Base-by-base conservation (phyloP, 2,329 filamentous ascomycete species). In the Aspergillus sp. region DNA sequence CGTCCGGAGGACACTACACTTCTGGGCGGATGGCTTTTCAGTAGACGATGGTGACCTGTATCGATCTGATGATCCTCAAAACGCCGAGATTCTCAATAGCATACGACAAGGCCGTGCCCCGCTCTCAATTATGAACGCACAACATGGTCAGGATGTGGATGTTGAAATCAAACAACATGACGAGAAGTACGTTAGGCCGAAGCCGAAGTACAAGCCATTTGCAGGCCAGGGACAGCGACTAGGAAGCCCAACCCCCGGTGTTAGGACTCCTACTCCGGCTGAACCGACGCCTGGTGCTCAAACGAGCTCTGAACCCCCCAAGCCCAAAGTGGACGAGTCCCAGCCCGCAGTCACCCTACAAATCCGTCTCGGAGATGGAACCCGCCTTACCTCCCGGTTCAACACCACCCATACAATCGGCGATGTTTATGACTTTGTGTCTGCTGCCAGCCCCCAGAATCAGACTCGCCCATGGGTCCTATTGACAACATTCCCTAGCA, bases 401-500 rank as follows among this genome's bases (percentile, higher is more conserved):
- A 88, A 88, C 70, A 86, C 84, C 0, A 83, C 81, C 1, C 84
- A 87, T 67, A 88, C 85, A 0, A 80, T 88, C 57, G 85, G 85
- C 41, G 83, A 88, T 62, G 82, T 88, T 40, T 88, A 88, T 71
- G 73, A 77, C 43, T 88, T 88, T 65, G 85, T 88, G 46, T 72
- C 78, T 53, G 78, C 79, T 12, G 77, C 84, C 5, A 84, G 79
- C 47, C 70, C 83, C 0, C 71, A 73, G 14, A 82, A 79, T 60
- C 73, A 74, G 53, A 68, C 75, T 60, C 78, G 86, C 35, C 64
- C 77, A 4, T 88, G 83, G 74, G 83, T 82, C 4, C 73, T 88
- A 58, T 86, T 87, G 82, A 88, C 85, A 5, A 88, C 85, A 0
- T 88, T 88, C 69, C 86, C 86, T 0, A 86, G 79, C 57, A 86